Conservation (phyloP, 1,139 yeast species). For the Taiozyma sp. region DNA sequence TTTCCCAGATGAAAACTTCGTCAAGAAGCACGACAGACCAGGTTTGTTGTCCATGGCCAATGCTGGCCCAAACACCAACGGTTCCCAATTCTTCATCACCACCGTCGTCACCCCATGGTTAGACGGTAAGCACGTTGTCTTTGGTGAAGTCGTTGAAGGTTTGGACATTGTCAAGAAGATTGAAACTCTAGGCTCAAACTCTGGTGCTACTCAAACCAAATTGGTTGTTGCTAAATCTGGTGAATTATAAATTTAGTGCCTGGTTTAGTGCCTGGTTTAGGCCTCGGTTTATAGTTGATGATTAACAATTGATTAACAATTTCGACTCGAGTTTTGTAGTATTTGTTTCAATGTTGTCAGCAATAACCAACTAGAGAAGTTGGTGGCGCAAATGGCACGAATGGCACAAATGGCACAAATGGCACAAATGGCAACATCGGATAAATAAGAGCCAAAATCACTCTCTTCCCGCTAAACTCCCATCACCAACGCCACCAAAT, state of each 20-base stretch:
- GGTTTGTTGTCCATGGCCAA: constrained; percentile 99
- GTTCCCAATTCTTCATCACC: constrained; percentile 98
- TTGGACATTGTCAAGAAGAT: constrained; percentile 87
- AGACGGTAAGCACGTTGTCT: constrained; percentile 98
- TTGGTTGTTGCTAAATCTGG: constrained; percentile 82
- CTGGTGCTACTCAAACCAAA: constrained; percentile 80
- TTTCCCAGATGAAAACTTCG: constrained; percentile 95
- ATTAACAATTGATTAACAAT: not conserved
- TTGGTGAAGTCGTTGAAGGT: constrained; percentile 95
- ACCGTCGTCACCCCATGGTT: constrained; percentile 95
- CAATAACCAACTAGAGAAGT: too few species aligned
- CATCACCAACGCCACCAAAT: not conserved
- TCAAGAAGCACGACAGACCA: constrained; percentile 81
- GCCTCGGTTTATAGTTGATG: not conserved
- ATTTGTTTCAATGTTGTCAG: too few species aligned
- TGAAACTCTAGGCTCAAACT: constrained; percentile 78
- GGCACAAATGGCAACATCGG: not conserved
- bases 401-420: too few species aligned
- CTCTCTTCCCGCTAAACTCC: not conserved
- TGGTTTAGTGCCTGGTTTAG: not conserved
- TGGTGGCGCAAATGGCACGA: too few species aligned
- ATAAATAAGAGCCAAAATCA: not conserved
- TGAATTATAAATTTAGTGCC: constrained; percentile 49
- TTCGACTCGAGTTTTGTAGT: too few species aligned
- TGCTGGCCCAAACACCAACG: constrained; percentile 99